These are phyloP conservation scores for Aspergillus terreus DNA, from an alignment of 2,329 filamentous ascomycete species.

Conservation along the genomic window DNA sequence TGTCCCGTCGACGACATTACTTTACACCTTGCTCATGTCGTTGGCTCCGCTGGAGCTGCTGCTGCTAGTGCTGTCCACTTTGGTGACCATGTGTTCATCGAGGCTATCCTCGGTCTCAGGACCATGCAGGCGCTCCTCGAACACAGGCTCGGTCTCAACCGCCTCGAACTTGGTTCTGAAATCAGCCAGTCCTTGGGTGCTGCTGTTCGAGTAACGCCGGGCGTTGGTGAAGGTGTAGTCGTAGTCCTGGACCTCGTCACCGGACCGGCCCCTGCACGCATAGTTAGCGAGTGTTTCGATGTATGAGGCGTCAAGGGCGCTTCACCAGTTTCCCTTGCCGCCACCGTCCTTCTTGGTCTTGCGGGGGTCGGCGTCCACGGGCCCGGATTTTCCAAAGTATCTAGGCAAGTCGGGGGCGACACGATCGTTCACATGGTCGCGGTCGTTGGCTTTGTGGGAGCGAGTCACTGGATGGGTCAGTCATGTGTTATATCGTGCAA, in stretches of 20 bases:
- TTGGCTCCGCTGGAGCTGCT: conserved; percentile 18
- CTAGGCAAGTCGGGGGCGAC: conserved; percentile 76
- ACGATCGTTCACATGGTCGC: conserved; percentile 80
- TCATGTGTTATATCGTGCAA: too few species aligned
- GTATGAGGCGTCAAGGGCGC: conserved; percentile 4
- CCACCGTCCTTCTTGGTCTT: conserved; percentile 96
- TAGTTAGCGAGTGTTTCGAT: background rate
- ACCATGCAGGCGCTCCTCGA: conserved; percentile 81
- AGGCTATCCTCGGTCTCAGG: conserved; percentile 47
- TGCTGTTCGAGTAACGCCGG: conserved; percentile 90
- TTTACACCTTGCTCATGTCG: conserved; percentile 17
- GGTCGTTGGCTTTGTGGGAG: conserved; percentile 92
- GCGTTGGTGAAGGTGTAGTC: conserved; percentile 79
- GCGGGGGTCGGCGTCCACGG: conserved; percentile 76
- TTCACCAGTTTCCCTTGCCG: conserved; percentile 92
- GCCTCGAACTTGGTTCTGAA: conserved; percentile 98
- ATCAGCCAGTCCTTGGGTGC: conserved; percentile 67
- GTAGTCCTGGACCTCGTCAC: conserved; percentile 80
- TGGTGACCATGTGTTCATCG: conserved; percentile 16
- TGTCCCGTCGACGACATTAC: background rate
- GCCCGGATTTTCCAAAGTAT: conserved; percentile 88
- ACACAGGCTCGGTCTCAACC: conserved; percentile 83
- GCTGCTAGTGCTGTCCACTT: conserved; percentile 46
- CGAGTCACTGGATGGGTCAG: conserved; percentile 71
- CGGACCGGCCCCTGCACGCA: conserved; percentile 68